Evolutionary conservation across 202 grass and related monocot genomes (phyloP), one percentile per base, ranked within the genome.

Genomic region (Digitaria exilis): DNA sequence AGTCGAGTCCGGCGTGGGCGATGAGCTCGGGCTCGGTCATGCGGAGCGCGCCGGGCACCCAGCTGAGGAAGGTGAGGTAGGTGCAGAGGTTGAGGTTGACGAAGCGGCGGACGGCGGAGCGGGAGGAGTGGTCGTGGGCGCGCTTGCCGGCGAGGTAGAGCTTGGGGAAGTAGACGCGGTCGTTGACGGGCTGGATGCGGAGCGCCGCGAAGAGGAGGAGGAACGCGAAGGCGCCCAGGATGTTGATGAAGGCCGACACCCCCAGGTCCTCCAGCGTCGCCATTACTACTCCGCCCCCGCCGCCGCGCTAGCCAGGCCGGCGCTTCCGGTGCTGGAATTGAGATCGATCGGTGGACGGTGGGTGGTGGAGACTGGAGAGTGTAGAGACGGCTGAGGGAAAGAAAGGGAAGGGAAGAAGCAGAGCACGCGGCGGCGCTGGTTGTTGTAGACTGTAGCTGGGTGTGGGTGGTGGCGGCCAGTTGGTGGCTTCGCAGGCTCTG

Each of bases 171-270:
- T 98, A 98, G 81, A 98, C 82, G 71, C 96, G 88, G 74, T 98
- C 96, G 78, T 98, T 98, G 80, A 98, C 28, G 48, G 96, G 96
- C 82, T 95, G 96, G 78, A 98, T 91, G 81, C 96, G 91, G 75
- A 98, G 74, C 1, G 91, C 39, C 29, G 95, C 95, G 81, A 98
- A 98, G 67, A 98, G 90, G 45, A 98, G 26, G 7, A 98, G 92
- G 89, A 98, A 98, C 16, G 88, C 92, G 52, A 98, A 88, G 42
- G 90, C 89, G 84, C 90, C 2, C 0, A 93, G 30, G 50, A 98
- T 93, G 91, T 98, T 98, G 89, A 98, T 95, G 83, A 98, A 93
- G 49, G 96, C 96, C 11, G 96, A 98, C 9, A 98, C 96, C 9
- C 89, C 92, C 12, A 98, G 86, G 94, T 98, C 92, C 87, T 85